A percentile compares a stretch with the other conserved stretches of the same genome.
These are phyloP conservation scores for Rhizopogon vulgaris DNA, from an alignment of 768 basidiomycete genomes.

Conservation along the genomic window DNA sequence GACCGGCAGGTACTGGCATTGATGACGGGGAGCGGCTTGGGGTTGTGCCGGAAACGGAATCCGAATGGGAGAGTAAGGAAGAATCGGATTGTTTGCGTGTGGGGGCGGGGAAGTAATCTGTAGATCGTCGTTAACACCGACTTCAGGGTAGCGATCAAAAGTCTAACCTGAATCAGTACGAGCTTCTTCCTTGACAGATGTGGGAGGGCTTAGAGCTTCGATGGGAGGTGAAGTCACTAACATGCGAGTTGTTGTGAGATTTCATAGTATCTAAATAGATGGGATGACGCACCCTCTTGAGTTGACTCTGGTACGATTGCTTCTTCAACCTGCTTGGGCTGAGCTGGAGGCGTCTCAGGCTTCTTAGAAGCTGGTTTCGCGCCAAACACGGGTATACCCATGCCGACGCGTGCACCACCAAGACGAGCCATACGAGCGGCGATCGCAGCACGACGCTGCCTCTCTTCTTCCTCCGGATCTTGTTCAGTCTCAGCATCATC, in stretches of 20 bases:
- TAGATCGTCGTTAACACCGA: slow-evolving; percentile 17
- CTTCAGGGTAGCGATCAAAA: not conserved
- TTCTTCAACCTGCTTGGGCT: slow-evolving; percentile 14
- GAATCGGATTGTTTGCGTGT: slow-evolving; percentile 15
- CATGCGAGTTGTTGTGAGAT: slow-evolving; percentile 2
- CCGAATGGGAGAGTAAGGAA: slow-evolving; percentile 20
- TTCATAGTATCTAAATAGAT: not conserved
- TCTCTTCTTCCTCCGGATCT: slow-evolving; percentile 61
- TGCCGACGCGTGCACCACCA: slow-evolving; percentile 78
- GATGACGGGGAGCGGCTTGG: slow-evolving; percentile 38
- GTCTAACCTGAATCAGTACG: slow-evolving; percentile 13
- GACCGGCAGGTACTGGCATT: slow-evolving; percentile 72
- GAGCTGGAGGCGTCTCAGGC: slow-evolving; percentile 12
- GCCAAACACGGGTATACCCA: slow-evolving; percentile 71
- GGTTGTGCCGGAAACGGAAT: slow-evolving; percentile 13
- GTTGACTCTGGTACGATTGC: slow-evolving; percentile 5
- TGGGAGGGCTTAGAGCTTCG: slow-evolving; percentile 1
- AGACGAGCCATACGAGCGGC: slow-evolving; percentile 91
- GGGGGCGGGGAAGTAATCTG: slow-evolving; percentile 11
- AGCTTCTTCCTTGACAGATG: slow-evolving; percentile 3
- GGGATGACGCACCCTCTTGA: slow-evolving; percentile 13
- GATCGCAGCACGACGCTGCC: slow-evolving; percentile 78
- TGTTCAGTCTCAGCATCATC: slow-evolving; percentile 17
- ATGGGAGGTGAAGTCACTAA: slow-evolving; percentile 10
- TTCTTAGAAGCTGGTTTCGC: slow-evolving; percentile 40